Base-by-base conservation (phyloP, 257 asterid genomes). In the Lycium barbarum region DNA sequence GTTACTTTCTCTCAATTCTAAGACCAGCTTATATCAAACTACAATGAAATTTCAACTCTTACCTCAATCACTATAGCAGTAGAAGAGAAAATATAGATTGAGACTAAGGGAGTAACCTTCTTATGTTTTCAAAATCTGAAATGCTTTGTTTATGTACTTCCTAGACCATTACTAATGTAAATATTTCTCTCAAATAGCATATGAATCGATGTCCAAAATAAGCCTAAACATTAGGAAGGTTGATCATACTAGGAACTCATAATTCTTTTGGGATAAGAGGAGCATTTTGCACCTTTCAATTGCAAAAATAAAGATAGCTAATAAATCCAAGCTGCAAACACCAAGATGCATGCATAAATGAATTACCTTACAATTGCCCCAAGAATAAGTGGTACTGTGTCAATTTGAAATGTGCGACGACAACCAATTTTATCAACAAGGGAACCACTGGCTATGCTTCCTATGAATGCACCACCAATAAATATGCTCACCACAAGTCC, bases 401-500 rank as follows among this genome's bases (percentile, higher is more conserved):
- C 97, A 57, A 94, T 86, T 87, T 95, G 98, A 79, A 95, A 87
- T 43, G 98, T 92, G 81, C 95, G 92, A 33, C 97, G 92, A 86
- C 90, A 95, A 67, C 98, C 97, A 86, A 95, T 92, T 87, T 89
- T 91, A 91, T 95, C 96, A 85, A 93, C 92, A 61, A 95, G 86
- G 85, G 91, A 89, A 85, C 96, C 97, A 86, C 92, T 92, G 79
- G 91, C 83, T 83, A 95, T 43, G 88, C 98, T 95, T 84, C 98
- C 98, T 53, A 94, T 78, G 85, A 95, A 93, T 51, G 97, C 98
- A 83, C 98, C 98, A 81, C 92, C 94, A 55, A 95, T 91, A 88
- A 95, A 95, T 72, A 94, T 95, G 90, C 98, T 95, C 74, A 95
- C 97, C 35, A 95, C 97, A 80, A 95, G 98, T 79, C 98, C 98